Conservation (phyloP, 2,329 filamentous ascomycete genomes). For the Aspergillus clavatus region DNA sequence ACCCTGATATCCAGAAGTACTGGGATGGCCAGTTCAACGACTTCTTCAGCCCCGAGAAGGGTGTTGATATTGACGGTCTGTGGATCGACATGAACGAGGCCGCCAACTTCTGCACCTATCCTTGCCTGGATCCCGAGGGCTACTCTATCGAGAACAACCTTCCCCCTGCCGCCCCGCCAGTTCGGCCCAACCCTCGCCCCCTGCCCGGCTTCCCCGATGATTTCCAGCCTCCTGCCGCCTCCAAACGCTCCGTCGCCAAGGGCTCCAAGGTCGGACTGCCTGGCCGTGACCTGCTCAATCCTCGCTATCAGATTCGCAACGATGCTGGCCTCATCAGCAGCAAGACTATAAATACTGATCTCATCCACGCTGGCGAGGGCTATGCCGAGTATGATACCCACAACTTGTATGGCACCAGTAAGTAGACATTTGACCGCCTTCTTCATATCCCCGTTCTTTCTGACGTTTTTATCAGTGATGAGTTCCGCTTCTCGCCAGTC, state of each 20-base stretch:
- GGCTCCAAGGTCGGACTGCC: conserved; percentile 54
- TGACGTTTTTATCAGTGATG: no score
- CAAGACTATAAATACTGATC: conserved; percentile 61
- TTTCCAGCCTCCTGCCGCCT: conserved; percentile 55
- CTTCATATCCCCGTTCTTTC: no score
- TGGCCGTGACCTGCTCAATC: conserved; percentile 58
- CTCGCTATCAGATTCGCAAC: conserved; percentile 63
- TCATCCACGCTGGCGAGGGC: conserved; percentile 61
- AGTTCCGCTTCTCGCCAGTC: conserved; percentile 59
- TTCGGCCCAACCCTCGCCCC: conserved; percentile 56
- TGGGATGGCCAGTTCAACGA: conserved; percentile 64
- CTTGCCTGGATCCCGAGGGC: conserved; percentile 50
- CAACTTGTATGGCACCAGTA: conserved; percentile 66
- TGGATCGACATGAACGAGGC: conserved; percentile 71
- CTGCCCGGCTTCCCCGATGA: conserved; percentile 65
- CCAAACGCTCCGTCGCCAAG: conserved; percentile 13
- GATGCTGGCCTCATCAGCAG: conserved; percentile 50
- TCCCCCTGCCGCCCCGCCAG: conserved; percentile 57
- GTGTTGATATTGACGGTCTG: conserved; percentile 70
- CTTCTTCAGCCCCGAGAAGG: conserved; percentile 61
- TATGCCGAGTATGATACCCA: conserved; percentile 69
- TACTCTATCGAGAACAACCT: conserved; percentile 45
- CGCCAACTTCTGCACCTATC: conserved; percentile 51
- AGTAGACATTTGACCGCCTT: conserved; percentile 13
- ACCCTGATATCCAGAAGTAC: conserved; percentile 57